Base-by-base conservation (phyloP, 495 filamentous ascomycete species). In the Platismatia glauca region DNA sequence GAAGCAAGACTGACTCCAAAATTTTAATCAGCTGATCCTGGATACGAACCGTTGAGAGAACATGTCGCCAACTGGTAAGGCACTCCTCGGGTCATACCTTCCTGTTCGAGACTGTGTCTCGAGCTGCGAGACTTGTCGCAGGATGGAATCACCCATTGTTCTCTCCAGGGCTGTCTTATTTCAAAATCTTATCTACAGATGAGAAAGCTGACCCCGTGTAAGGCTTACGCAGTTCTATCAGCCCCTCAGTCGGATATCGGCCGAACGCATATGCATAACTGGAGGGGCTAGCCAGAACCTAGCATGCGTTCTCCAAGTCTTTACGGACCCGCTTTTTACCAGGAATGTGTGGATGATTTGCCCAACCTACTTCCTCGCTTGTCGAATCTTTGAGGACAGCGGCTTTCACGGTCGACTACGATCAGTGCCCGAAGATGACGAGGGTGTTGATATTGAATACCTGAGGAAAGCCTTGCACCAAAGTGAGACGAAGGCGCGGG, bases 271-370 rank as follows among this genome's bases (percentile, higher is more conserved):
- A 53, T 87, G 85, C 71, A 86, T 97, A 69, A 89, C 91, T 0
- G 86, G 89, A 38, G 92, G 84, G 18, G 92, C 92, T 4, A 84
- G 79, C 57, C 89, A 93, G 73, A 88, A 83, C 68, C 73, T 96
- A 11, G 88, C 86, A 2, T 85, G 80, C 64, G 73, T 91, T 4
- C 75, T 97, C 34, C 80, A 84, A 68, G 82, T 84, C 22, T 95
- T 87, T 64, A 88, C 90, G 0, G 91, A 95, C 69, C 88, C 90
- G 0, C 71, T 76, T 3, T 88, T 86, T 68, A 96, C 91, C 20
- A 77, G 81, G 48, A 82, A 79, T 67, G 82, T 95, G 29, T 96
- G 90, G 86, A 77, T 89, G 72, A 84, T 90, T 0, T 83, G 85
- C 46, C 92, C 92, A 37, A 86, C 86, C 24, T 97, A 95, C 68